A percentile compares a stretch with the other conserved stretches of the same genome.
Evolutionary conservation across 139 green algal species (phyloP).

Genomic region (Mesotaenium endlicherianum): DNA sequence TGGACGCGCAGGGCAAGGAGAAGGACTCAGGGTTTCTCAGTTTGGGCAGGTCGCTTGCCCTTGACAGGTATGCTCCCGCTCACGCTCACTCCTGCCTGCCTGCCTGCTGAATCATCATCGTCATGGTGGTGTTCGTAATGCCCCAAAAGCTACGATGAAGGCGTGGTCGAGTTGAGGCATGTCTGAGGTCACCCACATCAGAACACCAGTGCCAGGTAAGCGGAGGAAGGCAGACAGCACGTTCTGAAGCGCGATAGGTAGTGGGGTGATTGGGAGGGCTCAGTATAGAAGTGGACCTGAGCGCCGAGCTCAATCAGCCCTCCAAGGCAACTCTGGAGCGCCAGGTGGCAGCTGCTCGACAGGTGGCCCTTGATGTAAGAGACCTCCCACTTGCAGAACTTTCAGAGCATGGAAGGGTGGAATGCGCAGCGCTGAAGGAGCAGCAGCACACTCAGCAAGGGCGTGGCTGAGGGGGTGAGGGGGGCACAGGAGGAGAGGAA

Average conservation of each 20-base stretch:
- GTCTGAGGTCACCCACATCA: neutral
- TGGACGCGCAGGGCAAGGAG: neutral
- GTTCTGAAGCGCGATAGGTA: neutral
- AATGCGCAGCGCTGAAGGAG: no score
- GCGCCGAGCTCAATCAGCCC: conserved; percentile 11
- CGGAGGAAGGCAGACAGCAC: neutral
- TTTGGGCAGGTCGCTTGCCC: conserved; percentile 22
- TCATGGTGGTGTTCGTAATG: neutral
- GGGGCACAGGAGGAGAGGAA: neutral
- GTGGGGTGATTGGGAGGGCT: neutral
- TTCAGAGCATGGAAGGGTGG: no score
- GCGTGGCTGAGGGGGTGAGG: neutral
- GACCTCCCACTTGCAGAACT: no score
- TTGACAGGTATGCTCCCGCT: conserved; percentile 15
- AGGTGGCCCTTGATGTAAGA: neutral
- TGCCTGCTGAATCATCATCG: neutral
- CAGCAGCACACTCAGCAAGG: neutral
- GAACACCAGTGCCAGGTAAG: neutral
- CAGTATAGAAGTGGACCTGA: conserved; percentile 37
- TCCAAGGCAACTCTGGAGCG: conserved; percentile 29
- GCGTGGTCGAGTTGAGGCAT: neutral
- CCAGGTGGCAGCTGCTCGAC: conserved; percentile 18
- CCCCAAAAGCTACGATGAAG: neutral
- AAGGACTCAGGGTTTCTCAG: conserved; percentile 38
- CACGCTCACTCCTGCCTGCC: neutral